These are phyloP conservation scores for Alternaria incomplexa DNA, from an alignment of 2,329 filamentous ascomycete species.

Conservation along the genomic window DNA sequence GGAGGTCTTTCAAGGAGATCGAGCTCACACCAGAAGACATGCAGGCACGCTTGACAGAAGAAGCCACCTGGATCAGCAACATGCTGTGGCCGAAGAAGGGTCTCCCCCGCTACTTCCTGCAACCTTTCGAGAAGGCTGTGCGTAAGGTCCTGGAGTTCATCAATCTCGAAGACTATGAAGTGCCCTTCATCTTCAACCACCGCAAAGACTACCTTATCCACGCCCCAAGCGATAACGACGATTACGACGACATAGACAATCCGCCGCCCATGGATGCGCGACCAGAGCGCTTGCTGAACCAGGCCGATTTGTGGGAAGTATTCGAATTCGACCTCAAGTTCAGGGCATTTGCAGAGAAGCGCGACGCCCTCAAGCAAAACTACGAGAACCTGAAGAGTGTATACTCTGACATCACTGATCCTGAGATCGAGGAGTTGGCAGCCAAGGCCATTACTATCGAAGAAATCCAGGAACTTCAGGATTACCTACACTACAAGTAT, in stretches of 20 bases:
- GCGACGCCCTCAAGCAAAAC: conserved; percentile 80
- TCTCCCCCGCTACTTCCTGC: conserved; percentile 72
- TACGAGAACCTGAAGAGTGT: conserved; percentile 72
- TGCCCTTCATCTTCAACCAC: conserved; percentile 97
- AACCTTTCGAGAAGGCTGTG: conserved; percentile 85
- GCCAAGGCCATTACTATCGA: conserved; percentile 83
- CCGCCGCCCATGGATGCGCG: conserved; percentile 73
- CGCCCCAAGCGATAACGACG: conserved; percentile 68
- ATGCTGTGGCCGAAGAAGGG: conserved; percentile 89
- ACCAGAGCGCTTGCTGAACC: conserved; percentile 87
- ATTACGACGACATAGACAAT: conserved; percentile 68
- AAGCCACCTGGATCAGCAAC: conserved; percentile 89
- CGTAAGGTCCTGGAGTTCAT: conserved; percentile 95
- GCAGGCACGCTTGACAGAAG: conserved; percentile 69
- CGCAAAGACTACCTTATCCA: conserved; percentile 98
- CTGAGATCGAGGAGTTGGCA: conserved; percentile 82
- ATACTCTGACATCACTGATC: conserved; percentile 68
- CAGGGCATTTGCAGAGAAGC: conserved; percentile 88
- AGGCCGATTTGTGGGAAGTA: conserved; percentile 94
- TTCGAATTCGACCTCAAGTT: conserved; percentile 96
- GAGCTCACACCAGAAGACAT: conserved; percentile 80
- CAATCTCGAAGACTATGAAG: conserved; percentile 91
- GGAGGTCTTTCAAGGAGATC: conserved; percentile 84
- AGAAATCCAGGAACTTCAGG: conserved; percentile 93
- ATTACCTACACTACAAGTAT: conserved; percentile 96